Conservation (phyloP, 805 yeast species). For the Ogataea corticis region DNA sequence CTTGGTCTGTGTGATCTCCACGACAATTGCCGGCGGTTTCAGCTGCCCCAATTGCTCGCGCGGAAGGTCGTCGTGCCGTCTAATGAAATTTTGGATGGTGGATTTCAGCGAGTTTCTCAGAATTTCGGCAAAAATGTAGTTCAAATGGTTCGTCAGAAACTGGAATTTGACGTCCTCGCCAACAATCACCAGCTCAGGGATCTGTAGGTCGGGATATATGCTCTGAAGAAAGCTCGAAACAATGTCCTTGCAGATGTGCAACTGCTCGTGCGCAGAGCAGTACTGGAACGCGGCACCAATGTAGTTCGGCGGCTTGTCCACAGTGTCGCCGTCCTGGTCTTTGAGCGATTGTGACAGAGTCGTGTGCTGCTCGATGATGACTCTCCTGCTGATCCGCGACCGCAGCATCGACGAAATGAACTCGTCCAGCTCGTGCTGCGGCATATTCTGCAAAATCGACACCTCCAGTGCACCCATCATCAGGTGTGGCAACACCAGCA, state of each 20-base stretch:
- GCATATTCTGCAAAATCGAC: slow-evolving; percentile 56
- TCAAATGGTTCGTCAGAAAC: slow-evolving; percentile 82
- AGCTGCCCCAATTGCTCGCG: slow-evolving; percentile 15
- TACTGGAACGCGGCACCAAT: slow-evolving; percentile 79
- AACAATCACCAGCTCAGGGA: slow-evolving; percentile 78
- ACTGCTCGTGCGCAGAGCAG: slow-evolving; percentile 71
- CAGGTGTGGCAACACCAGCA: slow-evolving; percentile 79
- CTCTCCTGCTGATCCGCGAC: slow-evolving; percentile 85
- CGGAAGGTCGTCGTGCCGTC: slow-evolving; percentile 19
- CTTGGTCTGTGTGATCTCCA: slow-evolving; percentile 67
- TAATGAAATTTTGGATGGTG: slow-evolving; percentile 53
- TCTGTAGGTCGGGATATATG: slow-evolving; percentile 52
- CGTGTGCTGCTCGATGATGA: slow-evolving; percentile 88
- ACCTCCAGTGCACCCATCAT: slow-evolving; percentile 93
- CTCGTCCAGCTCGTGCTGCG: slow-evolving; percentile 63
- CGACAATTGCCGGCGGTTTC: slow-evolving; percentile 70
- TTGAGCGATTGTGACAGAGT: slow-evolving; percentile 69
- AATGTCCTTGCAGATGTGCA: slow-evolving; percentile 53
- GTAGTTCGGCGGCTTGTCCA: slow-evolving; percentile 54
- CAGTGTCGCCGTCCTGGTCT: slow-evolving; percentile 39
- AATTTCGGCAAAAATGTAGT: slow-evolving; percentile 84
- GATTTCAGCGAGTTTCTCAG: slow-evolving; percentile 85
- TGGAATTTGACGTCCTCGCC: slow-evolving; percentile 78
- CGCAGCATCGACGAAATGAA: slow-evolving; percentile 77
- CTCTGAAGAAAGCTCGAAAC: slow-evolving; percentile 53